A percentile compares a stretch with the other conserved stretches of the same genome.
Conservation (phyloP, 192 early-diverging fungal species). For the Coemansia sp. region DNA sequence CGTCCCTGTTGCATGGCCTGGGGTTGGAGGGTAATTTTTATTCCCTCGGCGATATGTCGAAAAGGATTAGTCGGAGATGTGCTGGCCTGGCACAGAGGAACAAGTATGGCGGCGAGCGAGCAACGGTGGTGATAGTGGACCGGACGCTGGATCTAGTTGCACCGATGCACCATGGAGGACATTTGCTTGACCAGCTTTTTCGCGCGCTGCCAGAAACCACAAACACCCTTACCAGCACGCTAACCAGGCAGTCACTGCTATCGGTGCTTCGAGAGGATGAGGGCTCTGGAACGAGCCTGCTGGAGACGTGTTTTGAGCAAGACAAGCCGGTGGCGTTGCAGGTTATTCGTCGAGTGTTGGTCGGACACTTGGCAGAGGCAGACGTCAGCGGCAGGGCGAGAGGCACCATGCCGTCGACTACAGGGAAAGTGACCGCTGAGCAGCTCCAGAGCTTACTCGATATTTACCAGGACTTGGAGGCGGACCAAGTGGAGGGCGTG, state of each 20-base stretch:
- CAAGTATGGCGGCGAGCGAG: background rate
- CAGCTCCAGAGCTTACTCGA: constrained; percentile 31
- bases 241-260: constrained; percentile 19
- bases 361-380: constrained; percentile 2
- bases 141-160: constrained; percentile 44
- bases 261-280: constrained; percentile 20
- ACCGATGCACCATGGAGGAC: constrained; percentile 31
- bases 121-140: constrained; percentile 42
- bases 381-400: background rate
- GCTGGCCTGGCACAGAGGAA: constrained; percentile 24
- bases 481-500: constrained; percentile 1
- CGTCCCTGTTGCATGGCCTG: constrained; percentile 22
- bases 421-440: constrained; percentile 24
- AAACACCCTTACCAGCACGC: background rate
- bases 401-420: constrained; percentile 3
- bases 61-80: constrained; percentile 34
- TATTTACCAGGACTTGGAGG: constrained; percentile 5
- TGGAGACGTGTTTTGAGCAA: constrained; percentile 43
- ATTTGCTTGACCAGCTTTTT: constrained; percentile 38
- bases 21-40: constrained; percentile 37
- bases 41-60: constrained; percentile 38
- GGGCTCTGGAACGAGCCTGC: constrained; percentile 13
- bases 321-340: constrained; percentile 35
- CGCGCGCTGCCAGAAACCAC: constrained; percentile 14
- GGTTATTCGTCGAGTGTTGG: constrained; percentile 31